phyloP scores from a whole-genome alignment of 148 eudicot genomes.

The Fagopyrum esculentum region DNA sequence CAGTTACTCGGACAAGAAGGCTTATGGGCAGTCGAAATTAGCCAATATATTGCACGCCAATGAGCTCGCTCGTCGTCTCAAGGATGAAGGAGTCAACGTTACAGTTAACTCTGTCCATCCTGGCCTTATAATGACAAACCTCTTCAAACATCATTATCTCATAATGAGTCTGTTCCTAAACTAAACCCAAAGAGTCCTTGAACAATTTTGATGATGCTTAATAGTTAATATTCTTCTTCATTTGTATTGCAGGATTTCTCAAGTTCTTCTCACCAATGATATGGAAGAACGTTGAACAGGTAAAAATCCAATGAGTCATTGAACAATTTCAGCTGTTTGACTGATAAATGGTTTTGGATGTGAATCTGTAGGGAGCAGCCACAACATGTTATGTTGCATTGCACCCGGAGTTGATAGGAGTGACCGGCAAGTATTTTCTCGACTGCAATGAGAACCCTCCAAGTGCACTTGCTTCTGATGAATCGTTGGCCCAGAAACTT shows the following conservation, averaged over 20 bases:
- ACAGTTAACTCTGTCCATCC: slow-evolving; percentile 88
- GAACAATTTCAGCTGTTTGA: not conserved
- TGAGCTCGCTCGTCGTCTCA: slow-evolving; percentile 64
- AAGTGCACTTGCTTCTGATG: slow-evolving; percentile 37
- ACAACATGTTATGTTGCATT: slow-evolving; percentile 3
- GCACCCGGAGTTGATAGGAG: slow-evolving; percentile 32
- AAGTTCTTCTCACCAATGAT: not conserved
- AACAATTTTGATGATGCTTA: no score
- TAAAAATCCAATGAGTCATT: not conserved
- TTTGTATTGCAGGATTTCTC: not conserved
- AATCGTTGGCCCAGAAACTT: slow-evolving; percentile 46
- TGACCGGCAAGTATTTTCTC: slow-evolving; percentile 50
- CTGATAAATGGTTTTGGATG: not conserved
- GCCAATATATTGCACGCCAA: slow-evolving; percentile 75
- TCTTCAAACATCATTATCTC: slow-evolving; percentile 46
- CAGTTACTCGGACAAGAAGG: slow-evolving; percentile 71
- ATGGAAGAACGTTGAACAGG: slow-evolving; percentile 7
- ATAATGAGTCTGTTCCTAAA: slow-evolving; percentile 42
- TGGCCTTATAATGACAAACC: slow-evolving; percentile 83
- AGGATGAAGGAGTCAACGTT: slow-evolving; percentile 77
- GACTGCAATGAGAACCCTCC: slow-evolving; percentile 64
- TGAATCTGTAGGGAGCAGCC: slow-evolving; percentile 5
- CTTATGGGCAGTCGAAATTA: slow-evolving; percentile 82
- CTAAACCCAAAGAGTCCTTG: not conserved
- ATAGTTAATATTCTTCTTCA: not conserved